Conservation (phyloP, 805 yeast genomes). For the Grigorovia humatica region DNA sequence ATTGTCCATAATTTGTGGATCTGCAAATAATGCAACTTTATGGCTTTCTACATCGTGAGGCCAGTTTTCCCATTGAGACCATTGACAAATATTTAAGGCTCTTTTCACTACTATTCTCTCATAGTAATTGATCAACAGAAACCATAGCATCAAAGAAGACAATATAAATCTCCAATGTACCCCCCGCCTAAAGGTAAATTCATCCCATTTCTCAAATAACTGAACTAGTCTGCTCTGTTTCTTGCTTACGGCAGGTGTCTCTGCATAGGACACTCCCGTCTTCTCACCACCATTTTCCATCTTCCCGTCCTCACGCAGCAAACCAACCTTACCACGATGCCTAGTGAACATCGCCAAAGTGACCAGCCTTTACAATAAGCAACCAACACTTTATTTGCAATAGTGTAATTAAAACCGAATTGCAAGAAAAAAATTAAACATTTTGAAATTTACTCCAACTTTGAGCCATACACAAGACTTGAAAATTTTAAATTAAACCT, state of each 20-base stretch:
- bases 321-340: not conserved
- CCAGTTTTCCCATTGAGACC: constrained; percentile 67
- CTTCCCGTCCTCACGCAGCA: no score
- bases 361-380: no score
- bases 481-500: no score
- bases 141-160: constrained; percentile 32
- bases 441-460: not conserved
- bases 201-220: not conserved
- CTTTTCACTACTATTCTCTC: constrained; percentile 43
- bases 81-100: constrained; percentile 40
- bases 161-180: constrained; percentile 22
- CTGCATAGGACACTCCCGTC: not conserved
- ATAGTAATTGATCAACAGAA: constrained; percentile 36
- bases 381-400: not conserved
- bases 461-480: not conserved
- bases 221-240: not conserved
- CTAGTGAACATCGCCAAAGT: not conserved
- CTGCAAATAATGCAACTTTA: constrained; percentile 63
- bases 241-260: not conserved
- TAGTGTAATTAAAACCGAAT: not conserved
- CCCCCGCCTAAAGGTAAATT: not conserved
- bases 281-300: not conserved
- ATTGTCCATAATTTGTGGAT: constrained; percentile 87
- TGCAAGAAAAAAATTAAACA: not conserved
- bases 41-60: constrained; percentile 30